A percentile compares a stretch with the other conserved stretches of the same genome.
These are phyloP conservation scores for Lignosus rhinocerotis DNA, from an alignment of 1,284 basidiomycete genomes.

Conservation along the genomic window DNA sequence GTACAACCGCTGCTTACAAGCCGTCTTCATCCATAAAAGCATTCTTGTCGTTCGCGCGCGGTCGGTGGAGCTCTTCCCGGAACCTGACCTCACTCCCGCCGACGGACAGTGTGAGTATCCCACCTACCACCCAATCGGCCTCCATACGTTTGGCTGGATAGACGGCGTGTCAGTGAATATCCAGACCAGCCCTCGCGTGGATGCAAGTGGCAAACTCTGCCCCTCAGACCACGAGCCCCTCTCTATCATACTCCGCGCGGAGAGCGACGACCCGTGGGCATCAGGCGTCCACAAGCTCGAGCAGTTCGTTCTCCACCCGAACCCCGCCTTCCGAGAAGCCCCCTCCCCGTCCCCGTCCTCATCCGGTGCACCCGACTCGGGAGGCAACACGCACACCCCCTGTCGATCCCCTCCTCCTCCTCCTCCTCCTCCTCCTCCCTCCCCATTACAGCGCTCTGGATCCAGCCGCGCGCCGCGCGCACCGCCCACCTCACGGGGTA, in stretches of 20 bases:
- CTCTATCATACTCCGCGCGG: slow-evolving; percentile 54
- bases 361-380: background rate
- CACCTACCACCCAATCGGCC: slow-evolving; percentile 40
- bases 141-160: slow-evolving; percentile 62
- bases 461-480: slow-evolving; percentile 45
- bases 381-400: background rate
- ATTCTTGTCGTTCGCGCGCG: slow-evolving; percentile 58
- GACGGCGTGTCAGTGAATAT: slow-evolving; percentile 45
- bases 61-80: slow-evolving; percentile 55
- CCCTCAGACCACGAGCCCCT: slow-evolving; percentile 29
- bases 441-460: slow-evolving; percentile 59
- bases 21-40: slow-evolving; percentile 47
- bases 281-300: slow-evolving; percentile 48
- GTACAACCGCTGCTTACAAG: slow-evolving; percentile 51
- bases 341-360: background rate
- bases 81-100: slow-evolving; percentile 36
- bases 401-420: background rate
- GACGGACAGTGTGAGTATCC: slow-evolving; percentile 14
- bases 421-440: slow-evolving; percentile 40
- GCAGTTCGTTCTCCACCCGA: slow-evolving; percentile 45
- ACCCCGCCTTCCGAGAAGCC: slow-evolving; percentile 27
- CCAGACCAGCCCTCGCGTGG: slow-evolving; percentile 5
- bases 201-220: background rate
- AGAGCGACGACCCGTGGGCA: slow-evolving; percentile 61
- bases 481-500: slow-evolving; percentile 26